A percentile compares a stretch with the other conserved stretches of the same genome.
Evolutionary conservation across 164 flowering plant species (phyloP).

Genomic region (Paratinospora sagittata): DNA sequence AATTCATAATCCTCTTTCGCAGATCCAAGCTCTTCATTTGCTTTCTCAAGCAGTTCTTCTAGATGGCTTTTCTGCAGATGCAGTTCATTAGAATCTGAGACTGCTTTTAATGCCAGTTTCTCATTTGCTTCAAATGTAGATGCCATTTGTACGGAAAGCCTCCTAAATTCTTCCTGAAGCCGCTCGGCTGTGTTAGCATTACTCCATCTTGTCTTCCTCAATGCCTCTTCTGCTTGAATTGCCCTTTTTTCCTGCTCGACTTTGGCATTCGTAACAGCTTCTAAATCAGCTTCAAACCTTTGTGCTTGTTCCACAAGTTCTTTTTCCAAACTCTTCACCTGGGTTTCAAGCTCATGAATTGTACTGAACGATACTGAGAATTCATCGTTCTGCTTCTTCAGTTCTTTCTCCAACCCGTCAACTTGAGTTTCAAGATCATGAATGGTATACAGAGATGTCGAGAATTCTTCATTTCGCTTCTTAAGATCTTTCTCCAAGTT

Average conservation of each 20-base stretch:
- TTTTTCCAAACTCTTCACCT: constrained; percentile 50
- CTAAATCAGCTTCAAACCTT: constrained; percentile 67
- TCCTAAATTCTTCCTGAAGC: constrained; percentile 79
- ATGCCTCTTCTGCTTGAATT: constrained; percentile 70
- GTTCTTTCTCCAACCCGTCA: constrained; percentile 45
- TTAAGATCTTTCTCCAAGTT: constrained; percentile 44
- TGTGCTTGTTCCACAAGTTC: constrained; percentile 55
- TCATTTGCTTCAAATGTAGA: constrained; percentile 81
- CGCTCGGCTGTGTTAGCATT: constrained; percentile 73
- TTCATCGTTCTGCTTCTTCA: constrained; percentile 37
- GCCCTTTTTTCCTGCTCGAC: constrained; percentile 93
- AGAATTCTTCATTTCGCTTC: constrained; percentile 34
- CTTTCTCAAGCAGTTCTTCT: constrained; percentile 48
- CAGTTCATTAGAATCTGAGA: constrained; percentile 63
- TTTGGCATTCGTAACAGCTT: constrained; percentile 44
- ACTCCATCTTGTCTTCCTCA: constrained; percentile 58
- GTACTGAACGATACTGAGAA: constrained; percentile 34
- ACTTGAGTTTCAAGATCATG: constrained; percentile 50
- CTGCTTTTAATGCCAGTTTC: constrained; percentile 62
- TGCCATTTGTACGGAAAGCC: constrained; percentile 71
- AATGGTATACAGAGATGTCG: constrained; percentile 32
- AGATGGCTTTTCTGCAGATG: constrained; percentile 45
- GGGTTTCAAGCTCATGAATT: constrained; percentile 53
- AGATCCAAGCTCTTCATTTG: constrained; percentile 46
- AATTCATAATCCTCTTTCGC: constrained; percentile 43